phyloP scores from a whole-genome alignment of 306 rosid species.

The Gynostemma pentaphyllum region DNA sequence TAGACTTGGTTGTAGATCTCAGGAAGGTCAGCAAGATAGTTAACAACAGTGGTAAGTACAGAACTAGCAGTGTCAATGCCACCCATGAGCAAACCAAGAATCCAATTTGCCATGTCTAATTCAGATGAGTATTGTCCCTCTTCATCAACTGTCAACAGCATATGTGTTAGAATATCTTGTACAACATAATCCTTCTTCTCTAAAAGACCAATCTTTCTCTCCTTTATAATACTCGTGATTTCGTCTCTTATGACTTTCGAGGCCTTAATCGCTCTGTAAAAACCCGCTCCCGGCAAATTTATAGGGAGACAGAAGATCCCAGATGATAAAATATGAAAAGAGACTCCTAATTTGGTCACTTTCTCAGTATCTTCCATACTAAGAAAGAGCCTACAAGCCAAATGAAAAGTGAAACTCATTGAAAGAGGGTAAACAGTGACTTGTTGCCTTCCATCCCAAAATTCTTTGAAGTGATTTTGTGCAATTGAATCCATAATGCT shows the following conservation, averaged over 20 bases:
- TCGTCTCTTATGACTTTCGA: not conserved
- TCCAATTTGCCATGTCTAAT: not conserved
- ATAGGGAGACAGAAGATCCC: not conserved
- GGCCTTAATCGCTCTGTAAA: not conserved
- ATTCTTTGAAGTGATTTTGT: conserved; percentile 30
- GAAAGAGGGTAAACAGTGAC: conserved; percentile 52
- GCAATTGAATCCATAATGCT: conserved; percentile 40
- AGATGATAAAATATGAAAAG: conserved; percentile 21
- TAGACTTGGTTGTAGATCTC: not conserved
- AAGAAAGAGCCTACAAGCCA: conserved; percentile 59
- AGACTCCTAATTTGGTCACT: conserved; percentile 28
- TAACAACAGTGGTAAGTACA: not conserved
- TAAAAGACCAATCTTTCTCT: not conserved
- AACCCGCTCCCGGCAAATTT: not conserved
- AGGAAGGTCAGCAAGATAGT: not conserved
- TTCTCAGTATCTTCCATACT: conserved; percentile 51
- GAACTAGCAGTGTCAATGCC: not conserved
- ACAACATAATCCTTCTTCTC: not conserved
- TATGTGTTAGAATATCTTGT: not conserved
- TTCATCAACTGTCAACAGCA: not conserved
- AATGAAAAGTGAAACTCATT: conserved; percentile 46
- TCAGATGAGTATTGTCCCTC: not conserved
- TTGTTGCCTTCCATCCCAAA: conserved; percentile 42
- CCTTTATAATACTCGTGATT: not conserved
- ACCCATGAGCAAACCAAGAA: not conserved